A percentile compares a stretch with the other conserved stretches of the same genome.
phyloP scores from a whole-genome alignment of 2,329 filamentous ascomycete species.

The Sarocladiaceae sp. region DNA sequence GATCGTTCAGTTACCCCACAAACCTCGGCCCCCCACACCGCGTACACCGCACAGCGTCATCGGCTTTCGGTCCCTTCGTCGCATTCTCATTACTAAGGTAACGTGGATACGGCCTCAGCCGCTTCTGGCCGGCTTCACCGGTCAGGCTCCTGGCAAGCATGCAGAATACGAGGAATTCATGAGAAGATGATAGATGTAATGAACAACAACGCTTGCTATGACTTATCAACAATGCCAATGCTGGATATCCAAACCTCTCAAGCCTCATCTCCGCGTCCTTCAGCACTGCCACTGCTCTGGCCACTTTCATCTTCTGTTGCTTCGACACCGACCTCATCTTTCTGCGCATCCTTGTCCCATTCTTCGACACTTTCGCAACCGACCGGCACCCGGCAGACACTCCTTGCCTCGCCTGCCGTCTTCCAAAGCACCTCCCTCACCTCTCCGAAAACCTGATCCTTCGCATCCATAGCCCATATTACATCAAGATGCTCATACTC shows the following conservation, averaged over 20 bases:
- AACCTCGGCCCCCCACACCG: slow-evolving; percentile 5
- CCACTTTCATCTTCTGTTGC: neutral
- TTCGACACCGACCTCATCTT: neutral
- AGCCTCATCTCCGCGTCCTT: slow-evolving; percentile 12
- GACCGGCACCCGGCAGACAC: slow-evolving; percentile 57
- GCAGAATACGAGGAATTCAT: neutral
- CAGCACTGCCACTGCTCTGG: slow-evolving; percentile 1
- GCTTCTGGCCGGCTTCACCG: neutral
- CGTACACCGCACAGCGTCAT: neutral
- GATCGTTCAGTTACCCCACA: slow-evolving; percentile 2
- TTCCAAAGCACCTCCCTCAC: slow-evolving; percentile 80
- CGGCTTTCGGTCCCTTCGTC: neutral
- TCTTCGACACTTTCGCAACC: slow-evolving; percentile 53
- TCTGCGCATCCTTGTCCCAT: slow-evolving; percentile 25
- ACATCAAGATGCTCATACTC: slow-evolving; percentile 94
- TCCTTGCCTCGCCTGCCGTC: slow-evolving; percentile 52
- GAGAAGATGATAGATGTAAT: too few relatives aligned
- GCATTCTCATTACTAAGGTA: neutral
- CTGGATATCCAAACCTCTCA: neutral
- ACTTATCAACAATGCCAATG: neutral
- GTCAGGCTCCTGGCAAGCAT: too few relatives aligned
- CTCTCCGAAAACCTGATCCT: slow-evolving; percentile 78
- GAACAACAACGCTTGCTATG: neutral
- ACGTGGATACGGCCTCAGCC: neutral
- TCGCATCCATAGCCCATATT: slow-evolving; percentile 87